Percentiles rank a stretch among this genome's conserved stretches.
Conservation (phyloP, 352 stramenopile species). For the Phytophthora vignae region DNA sequence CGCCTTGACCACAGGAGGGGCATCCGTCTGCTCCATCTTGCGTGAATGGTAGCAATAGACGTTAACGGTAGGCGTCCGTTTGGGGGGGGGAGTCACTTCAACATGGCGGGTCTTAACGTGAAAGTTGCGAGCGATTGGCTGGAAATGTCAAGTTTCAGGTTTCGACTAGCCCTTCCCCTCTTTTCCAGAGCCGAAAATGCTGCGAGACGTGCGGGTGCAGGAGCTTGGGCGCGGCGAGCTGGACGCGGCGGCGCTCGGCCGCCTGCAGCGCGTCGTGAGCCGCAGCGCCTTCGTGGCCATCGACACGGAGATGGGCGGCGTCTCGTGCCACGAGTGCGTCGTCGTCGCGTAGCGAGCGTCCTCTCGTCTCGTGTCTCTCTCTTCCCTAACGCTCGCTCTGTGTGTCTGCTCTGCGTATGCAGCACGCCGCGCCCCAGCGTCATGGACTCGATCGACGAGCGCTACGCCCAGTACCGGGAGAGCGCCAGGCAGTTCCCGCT, state of each 20-base stretch:
- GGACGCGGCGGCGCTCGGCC: slow-evolving; percentile 34
- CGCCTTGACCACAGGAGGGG: neutral
- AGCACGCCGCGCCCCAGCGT: slow-evolving; percentile 56
- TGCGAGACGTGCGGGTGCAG: slow-evolving; percentile 38
- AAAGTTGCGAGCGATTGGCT: neutral
- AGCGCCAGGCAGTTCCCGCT: slow-evolving; percentile 71
- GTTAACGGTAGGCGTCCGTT: too few relatives aligned
- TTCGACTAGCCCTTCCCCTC: neutral
- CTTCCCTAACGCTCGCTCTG: slow-evolving; percentile 8
- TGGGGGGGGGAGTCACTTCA: slow-evolving; percentile 10
- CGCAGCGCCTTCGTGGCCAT: slow-evolving; percentile 74
- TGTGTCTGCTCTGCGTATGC: neutral
- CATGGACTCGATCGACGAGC: slow-evolving; percentile 78
- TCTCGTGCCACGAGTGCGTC: slow-evolving; percentile 75
- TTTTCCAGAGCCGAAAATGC: slow-evolving; percentile 3
- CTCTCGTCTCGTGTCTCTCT: neutral
- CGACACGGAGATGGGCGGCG: slow-evolving; percentile 79
- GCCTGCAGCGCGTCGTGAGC: slow-evolving; percentile 40
- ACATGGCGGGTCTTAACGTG: neutral
- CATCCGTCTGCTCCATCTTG: neutral
- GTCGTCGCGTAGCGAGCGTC: too few relatives aligned
- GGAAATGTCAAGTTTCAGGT: slow-evolving; percentile 8
- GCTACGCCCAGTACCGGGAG: slow-evolving; percentile 64
- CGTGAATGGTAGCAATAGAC: too few relatives aligned
- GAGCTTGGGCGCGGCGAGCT: slow-evolving; percentile 43